Percentiles rank a stretch among this genome's conserved stretches.
These are phyloP conservation scores for Cyclaneusma minus DNA, from an alignment of 2,329 filamentous ascomycete species.

Conservation along the genomic window DNA sequence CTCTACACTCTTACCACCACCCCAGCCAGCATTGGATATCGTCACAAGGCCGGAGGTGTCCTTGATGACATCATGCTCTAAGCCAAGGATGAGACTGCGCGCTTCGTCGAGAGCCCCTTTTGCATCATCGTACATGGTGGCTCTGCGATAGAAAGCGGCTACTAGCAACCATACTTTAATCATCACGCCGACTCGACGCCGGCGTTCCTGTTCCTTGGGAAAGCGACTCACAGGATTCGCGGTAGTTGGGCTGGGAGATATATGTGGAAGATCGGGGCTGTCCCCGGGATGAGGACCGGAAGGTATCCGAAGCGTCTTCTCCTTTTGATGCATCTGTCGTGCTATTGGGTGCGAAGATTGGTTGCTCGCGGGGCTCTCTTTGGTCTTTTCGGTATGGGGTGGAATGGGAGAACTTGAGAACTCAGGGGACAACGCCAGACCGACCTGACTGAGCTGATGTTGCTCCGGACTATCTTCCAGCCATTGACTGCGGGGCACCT, in stretches of 20 bases:
- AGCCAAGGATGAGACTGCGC: slow-evolving; percentile 51
- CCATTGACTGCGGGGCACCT: too few relatives aligned
- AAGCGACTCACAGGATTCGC: slow-evolving; percentile 23
- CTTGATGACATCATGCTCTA: slow-evolving; percentile 51
- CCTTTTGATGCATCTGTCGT: slow-evolving; percentile 14
- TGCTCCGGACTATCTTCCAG: slow-evolving; percentile 36
- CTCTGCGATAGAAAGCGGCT: slow-evolving; percentile 72
- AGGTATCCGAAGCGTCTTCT: slow-evolving; percentile 8
- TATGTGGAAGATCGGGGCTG: slow-evolving; percentile 5
- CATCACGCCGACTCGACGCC: slow-evolving; percentile 37
- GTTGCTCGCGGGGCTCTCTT: slow-evolving; percentile 4
- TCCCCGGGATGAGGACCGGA: too few relatives aligned
- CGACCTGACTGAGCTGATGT: slow-evolving; percentile 19
- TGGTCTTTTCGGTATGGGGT: slow-evolving; percentile 2
- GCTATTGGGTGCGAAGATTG: slow-evolving; percentile 11
- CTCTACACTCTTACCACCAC: slow-evolving; percentile 64
- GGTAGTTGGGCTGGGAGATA: slow-evolving; percentile 2
- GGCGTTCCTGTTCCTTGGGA: slow-evolving; percentile 34
- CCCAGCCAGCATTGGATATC: slow-evolving; percentile 57
- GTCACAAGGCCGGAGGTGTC: slow-evolving; percentile 47
- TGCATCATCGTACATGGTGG: slow-evolving; percentile 65
- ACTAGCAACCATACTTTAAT: slow-evolving; percentile 83
- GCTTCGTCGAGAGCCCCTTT: slow-evolving; percentile 71
- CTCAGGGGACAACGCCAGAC: slow-evolving; percentile 4
- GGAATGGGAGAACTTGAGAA: too few relatives aligned